A percentile compares a stretch with the other conserved stretches of the same genome.
Evolutionary conservation across 2,329 filamentous ascomycete species (phyloP).

Genomic region (Fusarium sambucinum): DNA sequence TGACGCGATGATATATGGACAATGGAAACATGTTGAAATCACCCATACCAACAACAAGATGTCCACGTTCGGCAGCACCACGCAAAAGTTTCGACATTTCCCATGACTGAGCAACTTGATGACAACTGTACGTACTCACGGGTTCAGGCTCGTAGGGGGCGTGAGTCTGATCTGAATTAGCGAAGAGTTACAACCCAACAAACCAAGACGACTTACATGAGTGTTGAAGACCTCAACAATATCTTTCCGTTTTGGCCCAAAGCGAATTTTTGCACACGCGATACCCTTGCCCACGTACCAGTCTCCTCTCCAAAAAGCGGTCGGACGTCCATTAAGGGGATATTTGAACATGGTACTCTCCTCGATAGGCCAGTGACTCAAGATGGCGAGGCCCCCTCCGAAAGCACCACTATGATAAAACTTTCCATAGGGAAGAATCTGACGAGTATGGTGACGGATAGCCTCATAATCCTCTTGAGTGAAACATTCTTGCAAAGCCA

Average conservation of each 20-base stretch:
- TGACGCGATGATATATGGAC: slow-evolving; percentile 84
- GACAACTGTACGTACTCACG: slow-evolving; percentile 87
- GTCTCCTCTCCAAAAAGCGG: slow-evolving; percentile 93
- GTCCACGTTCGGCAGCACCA: slow-evolving; percentile 81
- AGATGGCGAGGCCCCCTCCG: slow-evolving; percentile 87
- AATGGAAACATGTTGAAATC: slow-evolving; percentile 98
- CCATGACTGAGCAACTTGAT: slow-evolving; percentile 94
- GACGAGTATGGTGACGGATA: slow-evolving; percentile 78
- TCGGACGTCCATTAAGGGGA: slow-evolving; percentile 91
- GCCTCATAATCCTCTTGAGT: slow-evolving; percentile 84
- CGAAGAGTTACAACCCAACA: not conserved
- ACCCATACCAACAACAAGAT: slow-evolving; percentile 86
- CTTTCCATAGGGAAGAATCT: slow-evolving; percentile 88
- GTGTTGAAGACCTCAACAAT: slow-evolving; percentile 93
- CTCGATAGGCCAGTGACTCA: slow-evolving; percentile 92
- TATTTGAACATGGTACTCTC: slow-evolving; percentile 89
- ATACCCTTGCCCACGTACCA: slow-evolving; percentile 98
- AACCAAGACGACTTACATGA: slow-evolving; percentile 66
- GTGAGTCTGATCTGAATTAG: slow-evolving; percentile 65
- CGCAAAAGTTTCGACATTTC: slow-evolving; percentile 91
- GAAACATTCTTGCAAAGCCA: slow-evolving; percentile 96
- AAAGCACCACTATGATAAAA: slow-evolving; percentile 93
- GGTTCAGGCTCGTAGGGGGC: slow-evolving; percentile 86
- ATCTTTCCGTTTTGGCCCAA: slow-evolving; percentile 73
- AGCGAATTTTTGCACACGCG: slow-evolving; percentile 82